A percentile compares a stretch with the other conserved stretches of the same genome.
Conservation (phyloP, 257 asterid genomes). For the Ligustrum vulgare region DNA sequence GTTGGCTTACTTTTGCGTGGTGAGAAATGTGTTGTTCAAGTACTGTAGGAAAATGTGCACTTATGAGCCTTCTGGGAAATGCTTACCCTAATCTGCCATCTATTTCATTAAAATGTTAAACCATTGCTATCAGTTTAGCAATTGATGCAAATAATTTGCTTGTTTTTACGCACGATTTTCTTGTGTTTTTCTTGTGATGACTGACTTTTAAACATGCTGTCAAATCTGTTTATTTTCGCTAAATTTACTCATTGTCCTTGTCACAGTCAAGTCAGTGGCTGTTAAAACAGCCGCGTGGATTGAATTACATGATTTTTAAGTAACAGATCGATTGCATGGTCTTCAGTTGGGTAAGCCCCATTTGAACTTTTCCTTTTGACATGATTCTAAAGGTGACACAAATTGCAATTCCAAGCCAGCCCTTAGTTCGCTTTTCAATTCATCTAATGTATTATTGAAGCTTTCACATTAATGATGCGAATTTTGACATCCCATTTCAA, state of each 20-base stretch:
- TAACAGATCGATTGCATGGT: background rate
- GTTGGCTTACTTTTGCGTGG: background rate
- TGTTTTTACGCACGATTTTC: background rate
- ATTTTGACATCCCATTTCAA: background rate
- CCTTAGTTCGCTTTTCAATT: background rate
- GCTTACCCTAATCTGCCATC: background rate
- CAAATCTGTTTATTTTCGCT: background rate
- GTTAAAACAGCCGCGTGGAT: background rate
- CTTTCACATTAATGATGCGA: background rate
- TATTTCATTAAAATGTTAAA: background rate
- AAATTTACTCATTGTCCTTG: background rate
- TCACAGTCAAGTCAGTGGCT: background rate
- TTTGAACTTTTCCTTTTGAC: background rate
- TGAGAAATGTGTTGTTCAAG: background rate
- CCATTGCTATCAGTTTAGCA: background rate
- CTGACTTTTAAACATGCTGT: background rate
- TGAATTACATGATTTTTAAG: background rate
- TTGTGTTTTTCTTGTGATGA: background rate
- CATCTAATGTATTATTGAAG: background rate
- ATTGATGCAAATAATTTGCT: background rate
- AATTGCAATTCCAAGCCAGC: background rate
- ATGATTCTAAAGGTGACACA: background rate
- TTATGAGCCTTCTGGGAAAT: background rate
- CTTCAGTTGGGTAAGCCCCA: background rate
- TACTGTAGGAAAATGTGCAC: background rate